Evolutionary conservation across 73 alveolate genomes (phyloP).

Genomic region (Symbiodinium pilosum): DNA sequence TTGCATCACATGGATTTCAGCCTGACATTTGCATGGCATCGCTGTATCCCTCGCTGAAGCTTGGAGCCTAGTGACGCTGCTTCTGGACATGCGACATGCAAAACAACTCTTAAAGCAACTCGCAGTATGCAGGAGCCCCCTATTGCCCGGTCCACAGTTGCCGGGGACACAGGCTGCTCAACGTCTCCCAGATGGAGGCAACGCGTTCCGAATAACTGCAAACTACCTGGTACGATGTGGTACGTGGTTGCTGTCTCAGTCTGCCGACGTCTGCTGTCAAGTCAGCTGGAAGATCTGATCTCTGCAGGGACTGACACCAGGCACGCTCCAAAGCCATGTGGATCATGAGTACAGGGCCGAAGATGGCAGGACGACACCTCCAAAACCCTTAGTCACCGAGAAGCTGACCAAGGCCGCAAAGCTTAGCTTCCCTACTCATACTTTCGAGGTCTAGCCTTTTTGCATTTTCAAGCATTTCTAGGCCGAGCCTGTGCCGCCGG

Average conservation of each 20-base stretch:
- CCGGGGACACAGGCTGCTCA: conserved; percentile 53
- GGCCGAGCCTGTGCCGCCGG: conserved; percentile 29
- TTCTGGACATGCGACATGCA: neutral
- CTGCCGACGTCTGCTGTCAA: conserved; percentile 66
- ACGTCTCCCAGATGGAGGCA: neutral
- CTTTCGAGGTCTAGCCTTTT: no score
- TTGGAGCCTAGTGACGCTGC: neutral
- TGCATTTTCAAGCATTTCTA: neutral
- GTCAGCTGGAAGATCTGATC: conserved; percentile 60
- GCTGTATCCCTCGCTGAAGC: conserved; percentile 63
- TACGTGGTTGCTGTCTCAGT: neutral
- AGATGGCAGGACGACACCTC: neutral
- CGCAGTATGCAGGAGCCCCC: conserved; percentile 8
- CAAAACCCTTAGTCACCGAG: conserved; percentile 36
- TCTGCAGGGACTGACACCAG: conserved; percentile 60
- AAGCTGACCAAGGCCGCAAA: neutral
- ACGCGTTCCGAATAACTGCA: neutral
- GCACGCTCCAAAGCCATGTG: neutral
- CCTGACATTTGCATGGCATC: conserved; percentile 30
- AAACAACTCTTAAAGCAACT: neutral
- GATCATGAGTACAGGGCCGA: neutral
- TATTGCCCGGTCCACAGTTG: conserved; percentile 58
- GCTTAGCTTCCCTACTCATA: no score
- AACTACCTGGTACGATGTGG: no score
- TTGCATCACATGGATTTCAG: neutral